Base-by-base conservation (phyloP, 2,329 filamentous ascomycete species). In the Aspergillus sp. region DNA sequence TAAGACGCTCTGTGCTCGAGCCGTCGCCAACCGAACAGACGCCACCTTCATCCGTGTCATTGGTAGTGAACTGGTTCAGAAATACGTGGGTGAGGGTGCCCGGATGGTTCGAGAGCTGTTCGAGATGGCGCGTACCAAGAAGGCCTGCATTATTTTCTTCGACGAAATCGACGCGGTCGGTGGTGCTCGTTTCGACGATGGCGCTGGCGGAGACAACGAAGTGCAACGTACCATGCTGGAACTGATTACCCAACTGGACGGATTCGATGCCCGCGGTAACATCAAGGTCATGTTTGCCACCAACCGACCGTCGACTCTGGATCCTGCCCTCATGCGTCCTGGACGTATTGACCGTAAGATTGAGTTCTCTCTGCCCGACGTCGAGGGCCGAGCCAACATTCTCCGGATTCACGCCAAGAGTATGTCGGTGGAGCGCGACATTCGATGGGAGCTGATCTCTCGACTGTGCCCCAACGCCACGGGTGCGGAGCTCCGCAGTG, bases 221-320 rank as follows among this genome's bases (percentile, higher is more conserved):
- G 94, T 98, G 6, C 94, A 98, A 79, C 85, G 94, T 81, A 98
- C 94, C 65, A 98, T 98, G 94, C 80, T 98, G 83, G 94, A 98
- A 75, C 84, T 98, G 55, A 98, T 98, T 73, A 98, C 94, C 36
- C 94, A 98, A 78, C 84, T 98, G 51, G 94, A 98, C 73, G 94
- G 94, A 64, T 98, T 98, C 81, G 94, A 98, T 73, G 91, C 92
- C 52, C 86, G 94, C 77, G 94, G 94, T 76, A 98, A 98, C 79
- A 98, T 98, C 84, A 98, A 98, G 81, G 94, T 98, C 78, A 98
- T 98, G 94, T 98, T 98, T 73, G 94, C 94, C 59, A 98, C 94
- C 75, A 98, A 98, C 84, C 85, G 94, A 76, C 94, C 94, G 3
- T 96, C 92, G 4, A 98, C 94, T 4, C 84, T 98, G 57, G 94